phyloP scores from a whole-genome alignment of 1,284 basidiomycete species.

The Mycosarcoma maydis region DNA sequence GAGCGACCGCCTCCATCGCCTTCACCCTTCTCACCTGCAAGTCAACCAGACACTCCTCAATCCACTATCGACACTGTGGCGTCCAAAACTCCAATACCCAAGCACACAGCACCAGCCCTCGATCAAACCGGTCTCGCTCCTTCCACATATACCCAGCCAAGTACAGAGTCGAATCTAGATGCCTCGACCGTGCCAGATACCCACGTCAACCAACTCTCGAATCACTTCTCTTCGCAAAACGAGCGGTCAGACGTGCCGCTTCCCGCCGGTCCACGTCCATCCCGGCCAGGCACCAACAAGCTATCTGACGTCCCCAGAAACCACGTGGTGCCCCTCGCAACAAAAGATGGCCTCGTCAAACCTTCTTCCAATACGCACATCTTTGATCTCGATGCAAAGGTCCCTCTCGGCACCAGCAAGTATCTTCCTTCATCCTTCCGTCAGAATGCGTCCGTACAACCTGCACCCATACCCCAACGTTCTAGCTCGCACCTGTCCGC shows the following conservation, averaged over 20 bases:
- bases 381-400: slow-evolving; percentile 47
- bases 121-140: background rate
- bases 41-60: slow-evolving; percentile 7
- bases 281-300: background rate
- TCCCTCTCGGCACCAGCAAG: slow-evolving; percentile 12
- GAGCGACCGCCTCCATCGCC: slow-evolving; percentile 5
- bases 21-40: slow-evolving; percentile 6
- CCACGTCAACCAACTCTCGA: background rate
- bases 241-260: background rate
- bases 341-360: slow-evolving; percentile 8
- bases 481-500: slow-evolving; percentile 26
- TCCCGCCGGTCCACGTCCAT: background rate
- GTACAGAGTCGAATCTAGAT: background rate
- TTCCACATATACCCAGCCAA: slow-evolving; percentile 9
- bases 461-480: slow-evolving; percentile 30
- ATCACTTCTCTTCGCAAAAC: background rate
- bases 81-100: slow-evolving; percentile 3
- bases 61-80: slow-evolving; percentile 17
- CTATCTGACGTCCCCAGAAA: background rate
- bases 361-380: slow-evolving; percentile 16
- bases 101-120: background rate
- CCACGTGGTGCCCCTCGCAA: slow-evolving; percentile 1
- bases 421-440: slow-evolving; percentile 38
- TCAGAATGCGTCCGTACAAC: slow-evolving; percentile 5
- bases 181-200: background rate